A percentile compares a stretch with the other conserved stretches of the same genome.
phyloP scores from a whole-genome alignment of 2,329 filamentous ascomycete genomes.

The Talaromyces albobiverticillius region DNA sequence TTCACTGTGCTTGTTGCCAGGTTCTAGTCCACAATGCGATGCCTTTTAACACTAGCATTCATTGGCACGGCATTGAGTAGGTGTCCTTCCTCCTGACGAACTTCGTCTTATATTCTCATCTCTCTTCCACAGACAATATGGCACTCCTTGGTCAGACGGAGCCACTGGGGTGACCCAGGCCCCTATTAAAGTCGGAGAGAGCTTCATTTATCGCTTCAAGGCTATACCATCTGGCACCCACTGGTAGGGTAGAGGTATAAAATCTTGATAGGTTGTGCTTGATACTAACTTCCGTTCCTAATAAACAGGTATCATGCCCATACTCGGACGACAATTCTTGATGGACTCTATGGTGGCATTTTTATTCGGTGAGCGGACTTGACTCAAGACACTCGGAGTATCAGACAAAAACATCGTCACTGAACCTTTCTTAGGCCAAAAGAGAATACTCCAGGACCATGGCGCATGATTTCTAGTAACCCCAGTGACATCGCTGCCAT shows the following conservation, averaged over 20 bases:
- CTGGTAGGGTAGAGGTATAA: slow-evolving; percentile 44
- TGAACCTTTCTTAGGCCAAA: slow-evolving; percentile 29
- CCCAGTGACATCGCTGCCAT: slow-evolving; percentile 43
- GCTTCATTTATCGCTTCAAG: slow-evolving; percentile 53
- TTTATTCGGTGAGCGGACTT: slow-evolving; percentile 53
- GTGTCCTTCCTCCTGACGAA: neutral
- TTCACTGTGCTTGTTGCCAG: slow-evolving; percentile 13
- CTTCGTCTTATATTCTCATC: neutral
- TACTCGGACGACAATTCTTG: slow-evolving; percentile 53
- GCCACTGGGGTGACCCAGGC: slow-evolving; percentile 56
- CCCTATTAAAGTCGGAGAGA: slow-evolving; percentile 49
- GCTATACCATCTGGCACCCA: slow-evolving; percentile 56
- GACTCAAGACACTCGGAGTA: slow-evolving; percentile 41
- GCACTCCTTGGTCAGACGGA: slow-evolving; percentile 59
- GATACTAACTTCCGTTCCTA: neutral
- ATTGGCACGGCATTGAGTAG: slow-evolving; percentile 40
- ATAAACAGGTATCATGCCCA: slow-evolving; percentile 53
- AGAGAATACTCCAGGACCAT: slow-evolving; percentile 44
- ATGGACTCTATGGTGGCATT: slow-evolving; percentile 58
- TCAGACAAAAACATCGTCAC: slow-evolving; percentile 4
- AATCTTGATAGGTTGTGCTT: slow-evolving; percentile 40
- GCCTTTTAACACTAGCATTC: slow-evolving; percentile 30
- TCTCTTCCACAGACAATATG: slow-evolving; percentile 35
- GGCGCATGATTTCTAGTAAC: slow-evolving; percentile 48
- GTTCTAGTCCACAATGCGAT: slow-evolving; percentile 30